These are phyloP conservation scores for Flaveria bidentis DNA, from an alignment of 129 eudicot genomes.

Conservation along the genomic window DNA sequence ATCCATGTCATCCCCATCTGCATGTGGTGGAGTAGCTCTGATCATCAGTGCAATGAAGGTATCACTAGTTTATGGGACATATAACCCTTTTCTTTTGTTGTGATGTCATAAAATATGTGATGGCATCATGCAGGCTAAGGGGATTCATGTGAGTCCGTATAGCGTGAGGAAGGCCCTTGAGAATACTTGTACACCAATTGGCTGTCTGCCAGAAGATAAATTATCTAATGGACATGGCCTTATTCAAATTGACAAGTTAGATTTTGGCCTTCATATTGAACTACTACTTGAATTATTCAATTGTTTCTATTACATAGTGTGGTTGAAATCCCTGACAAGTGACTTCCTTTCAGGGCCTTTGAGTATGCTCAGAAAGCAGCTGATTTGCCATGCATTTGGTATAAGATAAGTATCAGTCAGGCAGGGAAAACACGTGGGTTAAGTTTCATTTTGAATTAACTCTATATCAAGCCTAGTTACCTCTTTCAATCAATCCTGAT, in stretches of 20 bases:
- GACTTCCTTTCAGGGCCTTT: slow-evolving; percentile 61
- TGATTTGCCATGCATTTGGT: slow-evolving; percentile 64
- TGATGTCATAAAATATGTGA: slow-evolving; percentile 11
- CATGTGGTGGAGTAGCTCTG: slow-evolving; percentile 96
- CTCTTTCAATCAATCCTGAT: slow-evolving; percentile 13
- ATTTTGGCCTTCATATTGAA: slow-evolving; percentile 23
- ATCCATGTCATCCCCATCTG: slow-evolving; percentile 96
- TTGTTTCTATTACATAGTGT: not conserved
- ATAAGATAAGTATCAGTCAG: slow-evolving; percentile 70
- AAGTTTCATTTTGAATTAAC: slow-evolving; percentile 17
- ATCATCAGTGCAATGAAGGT: slow-evolving; percentile 99
- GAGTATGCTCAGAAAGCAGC: slow-evolving; percentile 72
- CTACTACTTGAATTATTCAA: slow-evolving; percentile 5
- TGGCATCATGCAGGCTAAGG: slow-evolving; percentile 63
- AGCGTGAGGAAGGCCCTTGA: slow-evolving; percentile 88
- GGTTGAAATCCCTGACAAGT: slow-evolving; percentile 16
- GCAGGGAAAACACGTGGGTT: slow-evolving; percentile 72
- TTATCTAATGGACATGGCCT: slow-evolving; percentile 90
- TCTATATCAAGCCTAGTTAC: not conserved
- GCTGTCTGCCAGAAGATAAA: slow-evolving; percentile 82
- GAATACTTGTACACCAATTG: slow-evolving; percentile 80
- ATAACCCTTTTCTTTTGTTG: not conserved
- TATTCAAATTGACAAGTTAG: slow-evolving; percentile 96
- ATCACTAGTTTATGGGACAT: not conserved
- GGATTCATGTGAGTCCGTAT: slow-evolving; percentile 84